Base-by-base conservation (phyloP, 164 flowering plant species). In the Cinnamomum micranthum region DNA sequence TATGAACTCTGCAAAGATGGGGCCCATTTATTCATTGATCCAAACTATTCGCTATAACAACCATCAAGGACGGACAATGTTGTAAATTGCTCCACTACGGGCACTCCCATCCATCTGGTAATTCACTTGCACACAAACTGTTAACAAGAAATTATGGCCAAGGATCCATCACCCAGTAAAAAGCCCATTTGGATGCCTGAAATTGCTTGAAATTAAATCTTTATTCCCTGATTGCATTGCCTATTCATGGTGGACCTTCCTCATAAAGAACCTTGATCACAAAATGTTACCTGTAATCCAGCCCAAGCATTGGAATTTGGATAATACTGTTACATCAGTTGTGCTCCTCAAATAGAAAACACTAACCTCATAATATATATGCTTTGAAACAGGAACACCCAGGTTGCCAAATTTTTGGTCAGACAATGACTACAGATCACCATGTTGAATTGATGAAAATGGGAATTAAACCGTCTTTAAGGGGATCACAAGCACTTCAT, bases 381-480 rank as follows among this genome's bases (percentile, higher is more conserved):
- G 55, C 47, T 76, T 20, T 71, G 33, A 24, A 72, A 70, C 84
- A 93, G 98, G 97, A 91, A 67, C 84, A 92, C 78, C 95, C 95
- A 0, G 95, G 82, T 1, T 88, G 91, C 79, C 87, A 90, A 86
- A 82, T 95, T 76, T 81, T 76, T 81, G 99, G 97, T 72, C 92
- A 91, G 80, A 95, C 98, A 2, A 73, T 88, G 78, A 92, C 92
- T 5, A 74, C 81, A 1, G 89, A 91, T 81, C 98, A 95, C 76
- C 99, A 95, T 78, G 94, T 89, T 10, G 97, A 95, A 70, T 84
- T 95, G 85, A 71, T 83, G 15, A 81, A 90, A 17, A 69, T 90
- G 78, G 98, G 96, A 77, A 91, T 95, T 10, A 84, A 58, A 35
- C 99, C 97, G 51, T 85, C 75, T 65, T 31, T 91, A 77, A 91